Percentiles rank a stretch among this genome's conserved stretches.
Conservation (phyloP, 2,329 filamentous ascomycete species). For the Penicillium sp. region DNA sequence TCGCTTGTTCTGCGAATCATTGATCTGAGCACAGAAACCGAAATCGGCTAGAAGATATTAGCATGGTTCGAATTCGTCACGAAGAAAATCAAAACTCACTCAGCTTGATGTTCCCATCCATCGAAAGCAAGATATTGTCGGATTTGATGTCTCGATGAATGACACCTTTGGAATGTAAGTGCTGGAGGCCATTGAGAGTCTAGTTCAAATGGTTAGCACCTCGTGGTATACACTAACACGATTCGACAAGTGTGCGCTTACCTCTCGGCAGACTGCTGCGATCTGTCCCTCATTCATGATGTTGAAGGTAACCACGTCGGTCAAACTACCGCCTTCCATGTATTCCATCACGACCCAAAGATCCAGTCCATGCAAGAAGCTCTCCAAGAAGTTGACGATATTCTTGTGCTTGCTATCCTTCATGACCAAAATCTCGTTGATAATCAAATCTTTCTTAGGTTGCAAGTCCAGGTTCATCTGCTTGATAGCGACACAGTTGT, state of each 20-base stretch:
- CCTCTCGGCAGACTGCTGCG: conserved; percentile 87
- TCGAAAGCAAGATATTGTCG: conserved; percentile 90
- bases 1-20: conserved; percentile 92
- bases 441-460: conserved; percentile 97
- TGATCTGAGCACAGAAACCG: conserved; percentile 97
- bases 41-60: conserved; percentile 70
- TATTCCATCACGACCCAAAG: conserved; percentile 99
- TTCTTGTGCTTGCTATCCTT: conserved; percentile 98
- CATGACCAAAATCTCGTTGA: conserved; percentile 99
- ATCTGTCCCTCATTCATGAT: conserved; percentile 99
- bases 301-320: conserved; percentile 97
- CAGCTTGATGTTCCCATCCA: conserved; percentile 95
- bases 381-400: conserved; percentile 99
- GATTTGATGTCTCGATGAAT: conserved; percentile 99
- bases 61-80: not conserved
- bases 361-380: conserved; percentile 82
- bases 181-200: conserved; percentile 85
- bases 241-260: conserved; percentile 32
- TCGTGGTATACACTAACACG: not conserved
- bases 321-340: conserved; percentile 97
- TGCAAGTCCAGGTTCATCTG: conserved; percentile 99
- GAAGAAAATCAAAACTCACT: conserved; percentile 56
- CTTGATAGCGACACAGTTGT: conserved; percentile 93
- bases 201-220: conserved; percentile 31
- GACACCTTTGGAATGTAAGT: conserved; percentile 94